These are phyloP conservation scores for Chrysopogon serrulatus DNA, from an alignment of 176 grass and related monocot species.

Conservation along the genomic window DNA sequence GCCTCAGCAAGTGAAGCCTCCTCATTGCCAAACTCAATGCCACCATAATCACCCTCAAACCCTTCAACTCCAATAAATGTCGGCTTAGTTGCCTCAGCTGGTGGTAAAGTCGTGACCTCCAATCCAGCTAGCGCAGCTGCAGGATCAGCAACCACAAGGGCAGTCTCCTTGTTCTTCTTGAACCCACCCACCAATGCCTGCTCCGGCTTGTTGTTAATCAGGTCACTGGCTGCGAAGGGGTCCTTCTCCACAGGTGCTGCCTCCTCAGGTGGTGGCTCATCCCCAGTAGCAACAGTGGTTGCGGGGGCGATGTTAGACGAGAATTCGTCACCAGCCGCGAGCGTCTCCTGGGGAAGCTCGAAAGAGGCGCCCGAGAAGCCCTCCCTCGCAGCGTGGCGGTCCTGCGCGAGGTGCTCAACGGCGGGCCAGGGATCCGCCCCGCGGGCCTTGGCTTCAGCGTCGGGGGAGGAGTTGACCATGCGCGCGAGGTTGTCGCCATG, in stretches of 20 bases:
- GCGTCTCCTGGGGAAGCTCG: constrained; percentile 82
- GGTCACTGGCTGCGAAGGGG: constrained; percentile 86
- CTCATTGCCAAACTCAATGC: constrained; percentile 92
- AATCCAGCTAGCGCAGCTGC: constrained; percentile 81
- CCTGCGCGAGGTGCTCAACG: constrained; percentile 57
- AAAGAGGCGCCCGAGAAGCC: constrained; percentile 53
- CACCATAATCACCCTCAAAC: constrained; percentile 96
- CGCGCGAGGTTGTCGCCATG: constrained; percentile 96
- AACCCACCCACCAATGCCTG: constrained; percentile 84
- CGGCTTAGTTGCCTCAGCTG: constrained; percentile 88
- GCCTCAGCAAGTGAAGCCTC: constrained; percentile 87
- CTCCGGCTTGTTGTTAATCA: constrained; percentile 89
- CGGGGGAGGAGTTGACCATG: constrained; percentile 84
- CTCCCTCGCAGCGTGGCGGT: constrained; percentile 65
- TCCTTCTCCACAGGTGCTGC: constrained; percentile 63
- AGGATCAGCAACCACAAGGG: constrained; percentile 60
- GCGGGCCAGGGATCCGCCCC: constrained; percentile 74
- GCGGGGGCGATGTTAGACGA: constrained; percentile 64
- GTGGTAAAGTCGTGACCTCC: constrained; percentile 82
- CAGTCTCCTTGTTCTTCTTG: constrained; percentile 83
- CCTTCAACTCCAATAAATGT: constrained; percentile 88
- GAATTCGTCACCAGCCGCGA: constrained; percentile 84
- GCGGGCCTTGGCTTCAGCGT: constrained; percentile 72
- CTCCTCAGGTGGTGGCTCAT: constrained; percentile 55
- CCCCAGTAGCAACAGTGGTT: constrained; percentile 32